Percentiles rank a stretch among this genome's conserved stretches.
Conservation (phyloP, 2,329 filamentous ascomycete genomes). For the Colletotrichum cereale region DNA sequence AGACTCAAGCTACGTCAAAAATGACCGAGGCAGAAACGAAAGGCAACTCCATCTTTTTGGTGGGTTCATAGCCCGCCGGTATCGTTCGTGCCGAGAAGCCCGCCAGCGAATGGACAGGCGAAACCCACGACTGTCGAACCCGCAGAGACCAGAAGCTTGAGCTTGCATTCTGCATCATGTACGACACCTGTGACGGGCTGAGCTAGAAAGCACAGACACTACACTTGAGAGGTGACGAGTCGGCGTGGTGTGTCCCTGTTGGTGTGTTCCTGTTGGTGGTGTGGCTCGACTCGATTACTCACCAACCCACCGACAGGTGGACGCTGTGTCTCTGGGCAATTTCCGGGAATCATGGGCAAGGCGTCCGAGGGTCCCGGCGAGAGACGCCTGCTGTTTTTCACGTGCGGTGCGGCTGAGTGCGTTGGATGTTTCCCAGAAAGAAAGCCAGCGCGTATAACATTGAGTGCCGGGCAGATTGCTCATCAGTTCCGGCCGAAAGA, state of each 20-base stretch:
- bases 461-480: neutral
- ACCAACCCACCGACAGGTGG: conserved; percentile 13
- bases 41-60: neutral
- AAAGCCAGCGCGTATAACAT: neutral
- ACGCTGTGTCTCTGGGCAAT: conserved; percentile 24
- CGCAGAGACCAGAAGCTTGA: conserved; percentile 2
- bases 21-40: neutral
- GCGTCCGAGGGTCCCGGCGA: conserved; percentile 4
- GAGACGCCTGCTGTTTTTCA: neutral
- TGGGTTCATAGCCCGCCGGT: neutral
- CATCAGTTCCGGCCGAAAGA: neutral
- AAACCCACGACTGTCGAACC: neutral
- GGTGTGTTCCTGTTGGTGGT: too few species aligned
- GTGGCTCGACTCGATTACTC: conserved; percentile 14
- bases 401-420: neutral
- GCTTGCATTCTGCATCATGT: neutral
- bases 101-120: neutral
- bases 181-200: neutral
- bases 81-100: neutral
- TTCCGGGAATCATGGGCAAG: neutral
- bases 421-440: neutral
- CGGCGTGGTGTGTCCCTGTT: neutral
- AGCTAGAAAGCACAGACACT: conserved; percentile 1
- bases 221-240: neutral
- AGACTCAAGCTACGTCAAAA: neutral